Evolutionary conservation across 2,329 filamentous ascomycete species (phyloP).

Genomic region (Aureobasidium mangrovei): DNA sequence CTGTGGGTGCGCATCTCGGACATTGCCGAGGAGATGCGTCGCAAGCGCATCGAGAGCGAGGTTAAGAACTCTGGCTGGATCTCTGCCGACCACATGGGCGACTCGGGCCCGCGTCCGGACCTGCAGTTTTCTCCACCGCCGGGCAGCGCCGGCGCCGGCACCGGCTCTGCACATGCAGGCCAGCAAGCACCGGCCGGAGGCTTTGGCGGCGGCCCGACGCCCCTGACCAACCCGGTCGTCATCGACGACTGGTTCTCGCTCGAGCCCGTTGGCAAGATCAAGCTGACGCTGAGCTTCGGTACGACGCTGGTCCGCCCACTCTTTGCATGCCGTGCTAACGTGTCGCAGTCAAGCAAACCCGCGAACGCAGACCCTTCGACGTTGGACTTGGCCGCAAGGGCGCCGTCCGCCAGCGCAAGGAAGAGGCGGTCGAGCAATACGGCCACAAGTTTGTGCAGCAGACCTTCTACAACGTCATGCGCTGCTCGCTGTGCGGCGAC

Average conservation of each 20-base stretch:
- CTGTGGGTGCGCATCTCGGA: conserved; percentile 96
- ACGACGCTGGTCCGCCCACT: conserved; percentile 13
- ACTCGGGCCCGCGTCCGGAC: conserved; percentile 41
- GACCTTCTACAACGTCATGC: conserved; percentile 99
- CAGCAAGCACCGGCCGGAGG: conserved; percentile 26
- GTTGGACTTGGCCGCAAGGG: conserved; percentile 89
- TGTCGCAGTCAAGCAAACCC: conserved; percentile 65
- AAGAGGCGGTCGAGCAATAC: conserved; percentile 97
- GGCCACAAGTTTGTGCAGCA: conserved; percentile 98
- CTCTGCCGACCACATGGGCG: conserved; percentile 88
- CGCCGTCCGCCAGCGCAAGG: conserved; percentile 93
- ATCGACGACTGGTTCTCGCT: conserved; percentile 97
- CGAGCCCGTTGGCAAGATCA: conserved; percentile 86
- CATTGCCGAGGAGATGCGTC: conserved; percentile 92
- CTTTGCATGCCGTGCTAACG: background rate
- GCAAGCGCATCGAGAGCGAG: conserved; percentile 94
- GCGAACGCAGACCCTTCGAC: conserved; percentile 73
- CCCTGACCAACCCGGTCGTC: conserved; percentile 47
- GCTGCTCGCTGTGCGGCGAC: conserved; percentile 92
- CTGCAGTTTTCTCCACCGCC: conserved; percentile 44
- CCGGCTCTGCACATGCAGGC: conserved; percentile 23
- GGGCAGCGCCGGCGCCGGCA: conserved; percentile 30
- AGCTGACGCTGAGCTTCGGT: conserved; percentile 81
- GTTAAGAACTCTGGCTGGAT: conserved; percentile 95
- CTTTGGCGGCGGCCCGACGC: conserved; percentile 30